Percentiles rank a stretch among this genome's conserved stretches.
These are phyloP conservation scores for Xylaria sp. DNA, from an alignment of 2,329 filamentous ascomycete species.

Conservation along the genomic window DNA sequence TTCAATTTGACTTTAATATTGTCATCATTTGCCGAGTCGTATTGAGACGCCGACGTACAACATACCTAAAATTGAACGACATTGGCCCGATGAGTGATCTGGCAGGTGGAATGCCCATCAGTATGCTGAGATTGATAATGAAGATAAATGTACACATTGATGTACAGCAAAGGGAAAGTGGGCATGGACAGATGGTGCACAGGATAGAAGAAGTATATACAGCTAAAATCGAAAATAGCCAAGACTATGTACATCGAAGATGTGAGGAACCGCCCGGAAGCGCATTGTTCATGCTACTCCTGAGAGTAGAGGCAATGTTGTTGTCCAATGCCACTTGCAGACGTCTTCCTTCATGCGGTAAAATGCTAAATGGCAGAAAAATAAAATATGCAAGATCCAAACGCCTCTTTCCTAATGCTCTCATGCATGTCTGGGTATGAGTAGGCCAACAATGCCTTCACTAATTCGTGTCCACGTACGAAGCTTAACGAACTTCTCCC, in stretches of 20 bases:
- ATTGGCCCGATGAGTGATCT: background rate
- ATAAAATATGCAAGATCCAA: constrained; percentile 28
- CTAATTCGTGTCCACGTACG: constrained; percentile 31
- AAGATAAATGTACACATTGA: background rate
- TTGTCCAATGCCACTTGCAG: constrained; percentile 11
- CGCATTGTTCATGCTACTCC: constrained; percentile 2
- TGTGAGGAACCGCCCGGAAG: constrained; percentile 16
- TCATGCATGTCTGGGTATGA: constrained; percentile 26
- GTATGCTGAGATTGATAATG: background rate
- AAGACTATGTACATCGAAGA: constrained; percentile 38
- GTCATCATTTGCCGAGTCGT: background rate
- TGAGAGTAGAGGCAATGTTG: background rate
- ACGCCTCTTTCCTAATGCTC: constrained; percentile 23
- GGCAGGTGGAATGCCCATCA: background rate
- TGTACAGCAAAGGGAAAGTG: background rate
- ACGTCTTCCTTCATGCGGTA: constrained; percentile 19
- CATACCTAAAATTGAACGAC: background rate
- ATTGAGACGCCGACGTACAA: background rate
- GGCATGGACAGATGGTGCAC: background rate
- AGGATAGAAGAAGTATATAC: constrained; percentile 34
- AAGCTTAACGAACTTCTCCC: constrained; percentile 19
- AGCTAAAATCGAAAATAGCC: constrained; percentile 36
- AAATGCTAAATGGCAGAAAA: constrained; percentile 32
- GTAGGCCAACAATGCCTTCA: constrained; percentile 22
- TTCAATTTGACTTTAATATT: background rate